Evolutionary conservation across 495 filamentous ascomycete genomes (phyloP), one percentile per base, ranked within the genome.

Genomic region (Aspergillus funiculosus): DNA sequence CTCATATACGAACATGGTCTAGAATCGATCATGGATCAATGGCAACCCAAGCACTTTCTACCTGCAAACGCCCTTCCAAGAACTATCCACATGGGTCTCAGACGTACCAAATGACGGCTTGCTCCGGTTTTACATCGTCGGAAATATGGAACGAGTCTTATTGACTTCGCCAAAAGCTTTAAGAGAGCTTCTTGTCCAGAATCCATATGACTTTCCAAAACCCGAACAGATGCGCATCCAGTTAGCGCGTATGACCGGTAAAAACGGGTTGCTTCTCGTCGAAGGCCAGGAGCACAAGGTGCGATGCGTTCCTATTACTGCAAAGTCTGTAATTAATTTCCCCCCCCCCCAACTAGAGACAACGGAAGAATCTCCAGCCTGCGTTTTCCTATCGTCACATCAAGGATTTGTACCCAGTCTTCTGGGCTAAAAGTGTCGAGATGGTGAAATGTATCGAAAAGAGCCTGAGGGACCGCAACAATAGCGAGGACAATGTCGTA

Each of bases 281-380:
- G 90, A 96, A 62, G 89, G 89, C 15, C 83, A 89, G 9, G 86
- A 87, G 48, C 89, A 95, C 58, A 88, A 82, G 69, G 69, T 73
- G 42, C 6, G 48, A n/a, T 35, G 2, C 9, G 20, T 46, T 25
- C 2, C 24, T 14, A 14, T 26, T 17, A 14, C 35, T 25, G 13
- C 21, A 11, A 8, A 5, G 5, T 6, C 3, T 3, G 20, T 19
- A 3, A 11, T 34, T 46, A 15, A 46, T 14, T 15, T 4, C 1
- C 15, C 17, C 11, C n/a, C n/a, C n/a, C n/a, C n/a, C n/a, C n/a
- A n/a, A 56, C 26, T 10, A 59, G 57, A 43, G 43, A 43, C 89
- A 94, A 72, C 74, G 90, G 9, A 87, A 81, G 54, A 80, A 82
- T 38, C 72, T 95, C 2, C 78, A 85, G 71, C 89, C 89, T 1